These are phyloP conservation scores for Exutisphaerella laricina DNA, from an alignment of 2,329 filamentous ascomycete species.

Conservation along the genomic window DNA sequence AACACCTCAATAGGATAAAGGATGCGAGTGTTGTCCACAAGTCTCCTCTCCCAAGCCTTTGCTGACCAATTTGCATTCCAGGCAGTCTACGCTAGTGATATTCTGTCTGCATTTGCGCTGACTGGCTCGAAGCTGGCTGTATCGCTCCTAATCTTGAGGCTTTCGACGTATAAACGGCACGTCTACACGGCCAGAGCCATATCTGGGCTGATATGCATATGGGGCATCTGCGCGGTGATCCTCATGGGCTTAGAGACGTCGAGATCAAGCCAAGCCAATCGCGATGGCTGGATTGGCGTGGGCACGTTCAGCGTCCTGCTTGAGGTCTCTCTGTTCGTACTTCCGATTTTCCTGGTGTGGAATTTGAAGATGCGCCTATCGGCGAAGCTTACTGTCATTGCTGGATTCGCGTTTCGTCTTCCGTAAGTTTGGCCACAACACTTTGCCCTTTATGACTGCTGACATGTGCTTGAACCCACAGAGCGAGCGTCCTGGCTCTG, in stretches of 20 bases:
- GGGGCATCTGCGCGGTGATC: constrained; percentile 6
- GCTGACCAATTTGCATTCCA: neutral
- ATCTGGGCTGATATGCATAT: constrained; percentile 9
- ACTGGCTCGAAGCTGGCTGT: constrained; percentile 16
- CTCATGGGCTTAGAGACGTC: neutral
- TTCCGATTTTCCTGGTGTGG: constrained; percentile 16
- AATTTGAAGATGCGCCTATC: constrained; percentile 12
- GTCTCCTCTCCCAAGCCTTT: neutral
- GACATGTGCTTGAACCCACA: constrained; percentile 1
- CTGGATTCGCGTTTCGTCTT: constrained; percentile 17
- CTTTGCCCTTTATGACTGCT: neutral
- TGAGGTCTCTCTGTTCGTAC: constrained; percentile 11
- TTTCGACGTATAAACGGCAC: constrained; percentile 15
- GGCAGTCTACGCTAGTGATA: constrained; percentile 11
- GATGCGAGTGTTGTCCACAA: neutral
- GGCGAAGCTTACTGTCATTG: constrained; percentile 12
- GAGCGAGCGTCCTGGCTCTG: constrained; percentile 10
- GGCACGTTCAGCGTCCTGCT: constrained; percentile 13
- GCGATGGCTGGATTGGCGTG: constrained; percentile 13
- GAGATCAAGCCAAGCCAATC: neutral
- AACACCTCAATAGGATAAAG: neutral
- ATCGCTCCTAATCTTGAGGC: constrained; percentile 14
- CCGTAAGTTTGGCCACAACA: constrained; percentile 10
- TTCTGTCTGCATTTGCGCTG: constrained; percentile 11
- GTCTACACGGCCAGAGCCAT: constrained; percentile 9